A percentile compares a stretch with the other conserved stretches of the same genome.
These are phyloP conservation scores for Aspergillus quadrilineatus DNA, from an alignment of 2,329 filamentous ascomycete genomes.

Conservation along the genomic window DNA sequence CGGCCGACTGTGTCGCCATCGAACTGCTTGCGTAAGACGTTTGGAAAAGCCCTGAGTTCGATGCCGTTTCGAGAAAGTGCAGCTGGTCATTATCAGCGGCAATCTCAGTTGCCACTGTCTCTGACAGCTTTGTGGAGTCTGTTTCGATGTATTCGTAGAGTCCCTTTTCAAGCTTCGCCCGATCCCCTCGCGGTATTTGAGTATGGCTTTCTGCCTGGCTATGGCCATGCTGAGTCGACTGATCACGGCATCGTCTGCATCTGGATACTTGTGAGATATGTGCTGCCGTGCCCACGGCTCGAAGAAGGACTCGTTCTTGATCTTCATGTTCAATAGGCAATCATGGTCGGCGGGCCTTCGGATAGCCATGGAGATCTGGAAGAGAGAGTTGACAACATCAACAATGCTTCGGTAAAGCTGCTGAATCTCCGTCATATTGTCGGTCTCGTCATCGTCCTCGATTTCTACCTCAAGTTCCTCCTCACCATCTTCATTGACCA, in stretches of 20 bases:
- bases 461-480: too few relatives aligned
- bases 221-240: conserved; percentile 35
- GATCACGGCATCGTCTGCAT: conserved; percentile 15
- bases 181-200: conserved; percentile 41
- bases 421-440: background rate
- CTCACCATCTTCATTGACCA: too few relatives aligned
- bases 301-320: background rate
- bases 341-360: conserved; percentile 1
- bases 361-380: conserved; percentile 1
- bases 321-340: background rate
- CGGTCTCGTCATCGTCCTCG: background rate
- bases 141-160: conserved; percentile 15
- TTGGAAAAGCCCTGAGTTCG: background rate
- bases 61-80: background rate
- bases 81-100: too few relatives aligned
- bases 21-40: conserved; percentile 2
- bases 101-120: conserved; percentile 8
- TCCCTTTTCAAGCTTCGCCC: conserved; percentile 30
- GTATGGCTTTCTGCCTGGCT: conserved; percentile 35
- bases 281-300: background rate
- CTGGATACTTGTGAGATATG: conserved; percentile 1
- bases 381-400: background rate
- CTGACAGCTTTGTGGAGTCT: conserved; percentile 11
- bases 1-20: background rate
- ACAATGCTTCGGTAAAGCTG: background rate